Percentiles rank a stretch among this genome's conserved stretches.
Evolutionary conservation across 2,329 filamentous ascomycete genomes (phyloP).

Genomic region (Botryotinia convoluta): DNA sequence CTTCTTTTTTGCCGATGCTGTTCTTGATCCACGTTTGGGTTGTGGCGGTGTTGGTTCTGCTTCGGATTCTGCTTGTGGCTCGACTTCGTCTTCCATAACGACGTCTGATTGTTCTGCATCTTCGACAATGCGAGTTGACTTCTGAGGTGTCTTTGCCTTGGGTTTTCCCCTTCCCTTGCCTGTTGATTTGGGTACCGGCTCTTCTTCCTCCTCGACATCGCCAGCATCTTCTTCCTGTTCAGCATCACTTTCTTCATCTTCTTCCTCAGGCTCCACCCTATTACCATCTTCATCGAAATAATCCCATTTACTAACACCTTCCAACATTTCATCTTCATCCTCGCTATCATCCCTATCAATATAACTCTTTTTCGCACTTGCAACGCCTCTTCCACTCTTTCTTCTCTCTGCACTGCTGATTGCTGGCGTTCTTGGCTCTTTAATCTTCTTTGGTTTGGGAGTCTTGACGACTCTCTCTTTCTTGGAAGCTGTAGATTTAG

Average conservation of each 20-base stretch:
- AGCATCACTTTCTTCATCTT: slow-evolving; percentile 23
- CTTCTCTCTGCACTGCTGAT: slow-evolving; percentile 35
- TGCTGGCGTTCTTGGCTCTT: slow-evolving; percentile 24
- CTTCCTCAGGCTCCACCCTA: slow-evolving; percentile 35
- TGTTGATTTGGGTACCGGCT: background rate
- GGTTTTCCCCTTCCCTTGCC: background rate
- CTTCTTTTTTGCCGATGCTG: background rate
- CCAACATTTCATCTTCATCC: slow-evolving; percentile 42
- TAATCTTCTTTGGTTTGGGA: slow-evolving; percentile 34
- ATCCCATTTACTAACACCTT: slow-evolving; percentile 38
- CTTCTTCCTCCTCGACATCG: slow-evolving; percentile 21
- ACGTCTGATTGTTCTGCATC: background rate
- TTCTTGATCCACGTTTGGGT: slow-evolving; percentile 8
- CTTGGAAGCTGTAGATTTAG: slow-evolving; percentile 33
- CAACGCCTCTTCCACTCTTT: slow-evolving; percentile 40
- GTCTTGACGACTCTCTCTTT: slow-evolving; percentile 32
- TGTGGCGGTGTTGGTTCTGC: background rate
- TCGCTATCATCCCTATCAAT: slow-evolving; percentile 43
- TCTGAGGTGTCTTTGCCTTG: slow-evolving; percentile 10
- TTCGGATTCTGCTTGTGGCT: background rate
- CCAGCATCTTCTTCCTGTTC: slow-evolving; percentile 19
- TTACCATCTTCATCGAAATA: slow-evolving; percentile 43
- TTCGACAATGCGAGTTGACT: background rate
- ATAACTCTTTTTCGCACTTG: slow-evolving; percentile 40
- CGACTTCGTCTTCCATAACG: background rate